Conservation (phyloP, 2,329 filamentous ascomycete species). For the Aspergillus chevalieri region DNA sequence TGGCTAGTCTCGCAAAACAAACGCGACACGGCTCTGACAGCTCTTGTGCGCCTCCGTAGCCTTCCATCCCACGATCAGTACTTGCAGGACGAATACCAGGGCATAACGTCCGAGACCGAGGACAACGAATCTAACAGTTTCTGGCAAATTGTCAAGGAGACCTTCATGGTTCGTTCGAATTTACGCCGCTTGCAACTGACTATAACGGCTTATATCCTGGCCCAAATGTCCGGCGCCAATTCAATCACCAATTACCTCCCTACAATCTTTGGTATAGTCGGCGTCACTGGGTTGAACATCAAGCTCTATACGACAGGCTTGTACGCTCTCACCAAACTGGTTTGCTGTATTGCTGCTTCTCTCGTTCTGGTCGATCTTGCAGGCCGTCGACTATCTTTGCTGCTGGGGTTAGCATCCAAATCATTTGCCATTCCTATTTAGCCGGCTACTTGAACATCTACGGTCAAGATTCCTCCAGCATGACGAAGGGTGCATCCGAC, state of each 20-base stretch:
- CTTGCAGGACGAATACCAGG: not conserved
- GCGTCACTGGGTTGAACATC: slow-evolving; percentile 19
- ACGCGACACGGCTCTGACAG: not conserved
- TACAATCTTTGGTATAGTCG: slow-evolving; percentile 36
- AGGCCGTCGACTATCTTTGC: slow-evolving; percentile 34
- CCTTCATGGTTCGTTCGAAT: slow-evolving; percentile 32
- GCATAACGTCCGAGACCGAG: not conserved
- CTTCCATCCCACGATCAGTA: not conserved
- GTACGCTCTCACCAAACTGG: slow-evolving; percentile 40
- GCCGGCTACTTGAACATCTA: slow-evolving; percentile 34
- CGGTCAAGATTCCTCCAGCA: slow-evolving; percentile 13
- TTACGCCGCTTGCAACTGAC: slow-evolving; percentile 36
- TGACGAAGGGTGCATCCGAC: slow-evolving; percentile 23
- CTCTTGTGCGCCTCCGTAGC: not conserved
- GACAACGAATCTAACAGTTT: not conserved
- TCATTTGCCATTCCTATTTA: slow-evolving; percentile 39
- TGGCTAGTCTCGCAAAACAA: not conserved
- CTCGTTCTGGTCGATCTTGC: slow-evolving; percentile 43
- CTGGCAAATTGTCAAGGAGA: slow-evolving; percentile 26
- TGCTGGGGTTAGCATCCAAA: slow-evolving; percentile 34
- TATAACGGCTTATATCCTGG: slow-evolving; percentile 30
- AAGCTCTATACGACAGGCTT: slow-evolving; percentile 37
- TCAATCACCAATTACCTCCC: slow-evolving; percentile 39
- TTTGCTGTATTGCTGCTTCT: slow-evolving; percentile 34
- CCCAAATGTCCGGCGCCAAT: slow-evolving; percentile 42